phyloP scores from a whole-genome alignment of 2,329 filamentous ascomycete genomes.

The Ceratocystis alfenasii region DNA sequence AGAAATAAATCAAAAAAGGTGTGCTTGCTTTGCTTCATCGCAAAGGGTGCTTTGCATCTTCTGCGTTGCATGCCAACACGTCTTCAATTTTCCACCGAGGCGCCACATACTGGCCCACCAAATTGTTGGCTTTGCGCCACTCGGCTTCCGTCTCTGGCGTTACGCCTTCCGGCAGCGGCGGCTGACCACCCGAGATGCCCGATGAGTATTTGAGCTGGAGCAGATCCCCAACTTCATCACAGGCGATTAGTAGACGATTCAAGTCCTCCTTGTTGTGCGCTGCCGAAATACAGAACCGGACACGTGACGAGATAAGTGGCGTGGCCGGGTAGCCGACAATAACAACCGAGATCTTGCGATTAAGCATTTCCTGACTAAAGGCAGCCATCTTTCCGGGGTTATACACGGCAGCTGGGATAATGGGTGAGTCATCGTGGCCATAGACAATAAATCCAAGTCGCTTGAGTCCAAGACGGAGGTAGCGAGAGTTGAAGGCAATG shows the following conservation, averaged over 20 bases:
- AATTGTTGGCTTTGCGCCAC: conserved; percentile 47
- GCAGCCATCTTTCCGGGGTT: conserved; percentile 98
- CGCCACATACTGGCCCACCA: conserved; percentile 61
- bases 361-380: conserved; percentile 97
- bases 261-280: conserved; percentile 98
- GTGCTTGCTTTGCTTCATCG: conserved; percentile 36
- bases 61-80: conserved; percentile 60
- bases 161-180: conserved; percentile 60
- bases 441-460: conserved; percentile 93
- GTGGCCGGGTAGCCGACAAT: conserved; percentile 96
- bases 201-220: conserved; percentile 96
- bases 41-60: conserved; percentile 62
- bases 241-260: conserved; percentile 76
- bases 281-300: conserved; percentile 88
- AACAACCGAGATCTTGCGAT: conserved; percentile 93
- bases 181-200: conserved; percentile 77
- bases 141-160: conserved; percentile 60
- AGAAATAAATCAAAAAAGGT: conserved; percentile 10
- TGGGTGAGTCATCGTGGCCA: conserved; percentile 94
- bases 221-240: conserved; percentile 83
- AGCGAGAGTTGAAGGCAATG: conserved; percentile 95
- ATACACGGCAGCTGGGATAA: conserved; percentile 88
- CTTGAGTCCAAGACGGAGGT: conserved; percentile 94
- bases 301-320: conserved; percentile 84
- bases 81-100: conserved; percentile 81